These are phyloP conservation scores for Hymenotorrendiella dingleyae DNA, from an alignment of 2,329 filamentous ascomycete species.

Conservation along the genomic window DNA sequence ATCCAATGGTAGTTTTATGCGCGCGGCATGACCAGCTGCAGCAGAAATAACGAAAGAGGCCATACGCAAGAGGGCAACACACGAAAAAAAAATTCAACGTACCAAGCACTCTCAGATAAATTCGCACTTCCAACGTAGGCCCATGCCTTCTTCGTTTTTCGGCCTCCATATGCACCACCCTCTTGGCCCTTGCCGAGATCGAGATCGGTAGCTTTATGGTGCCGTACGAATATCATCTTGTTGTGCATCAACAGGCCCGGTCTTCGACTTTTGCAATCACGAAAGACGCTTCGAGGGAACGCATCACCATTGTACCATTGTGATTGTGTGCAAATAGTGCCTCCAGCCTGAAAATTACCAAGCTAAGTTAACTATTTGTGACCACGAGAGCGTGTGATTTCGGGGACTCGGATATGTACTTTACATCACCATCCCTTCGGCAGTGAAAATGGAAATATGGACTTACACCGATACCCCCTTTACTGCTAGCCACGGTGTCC, in stretches of 20 bases:
- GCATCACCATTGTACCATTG: slow-evolving; percentile 61
- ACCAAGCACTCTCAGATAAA: slow-evolving; percentile 89
- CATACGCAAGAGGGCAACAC: too few relatives aligned
- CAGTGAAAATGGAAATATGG: neutral
- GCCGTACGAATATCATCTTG: slow-evolving; percentile 60
- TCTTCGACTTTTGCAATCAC: slow-evolving; percentile 69
- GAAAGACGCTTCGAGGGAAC: slow-evolving; percentile 68
- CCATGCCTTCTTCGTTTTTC: slow-evolving; percentile 49
- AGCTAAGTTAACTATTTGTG: too few relatives aligned
- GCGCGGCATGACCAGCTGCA: too few relatives aligned
- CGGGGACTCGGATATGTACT: too few relatives aligned
- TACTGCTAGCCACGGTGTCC: slow-evolving; percentile 60
- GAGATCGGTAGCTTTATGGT: slow-evolving; percentile 4
- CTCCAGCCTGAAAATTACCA: slow-evolving; percentile 50
- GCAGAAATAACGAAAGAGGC: too few relatives aligned
- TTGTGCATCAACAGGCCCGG: slow-evolving; percentile 77
- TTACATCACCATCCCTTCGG: too few relatives aligned
- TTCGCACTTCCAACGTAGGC: slow-evolving; percentile 89
- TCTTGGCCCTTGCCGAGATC: too few relatives aligned
- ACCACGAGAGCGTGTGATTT: too few relatives aligned
- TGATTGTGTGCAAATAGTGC: slow-evolving; percentile 74
- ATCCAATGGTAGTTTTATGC: too few relatives aligned
- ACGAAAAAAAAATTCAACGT: slow-evolving; percentile 31
- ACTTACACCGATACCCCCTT: slow-evolving; percentile 53
- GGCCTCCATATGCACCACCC: too few relatives aligned